phyloP scores from a whole-genome alignment of 805 yeast genomes.

The Pichia thaimueangensis region DNA sequence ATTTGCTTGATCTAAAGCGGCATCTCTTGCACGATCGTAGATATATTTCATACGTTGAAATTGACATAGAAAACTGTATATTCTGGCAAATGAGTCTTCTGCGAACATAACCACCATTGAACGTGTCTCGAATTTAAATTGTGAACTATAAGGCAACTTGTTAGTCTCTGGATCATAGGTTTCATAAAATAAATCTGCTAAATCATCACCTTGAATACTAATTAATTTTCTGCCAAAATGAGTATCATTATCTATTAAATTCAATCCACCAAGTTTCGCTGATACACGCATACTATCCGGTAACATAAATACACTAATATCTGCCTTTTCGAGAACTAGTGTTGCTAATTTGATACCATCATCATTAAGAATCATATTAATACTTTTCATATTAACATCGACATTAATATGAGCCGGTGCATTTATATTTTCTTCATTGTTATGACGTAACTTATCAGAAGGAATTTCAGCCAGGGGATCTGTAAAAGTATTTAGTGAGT shows the following conservation, averaged over 20 bases:
- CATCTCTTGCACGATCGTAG: conserved; percentile 85
- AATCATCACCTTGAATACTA: conserved; percentile 68
- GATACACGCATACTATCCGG: conserved; percentile 73
- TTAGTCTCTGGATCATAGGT: conserved; percentile 60
- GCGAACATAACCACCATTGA: conserved; percentile 71
- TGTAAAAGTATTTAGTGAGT: conserved; percentile 79
- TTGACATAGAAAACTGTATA: conserved; percentile 60
- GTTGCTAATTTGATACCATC: conserved; percentile 81
- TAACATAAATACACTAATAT: conserved; percentile 53
- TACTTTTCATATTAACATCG: conserved; percentile 60
- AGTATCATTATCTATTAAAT: conserved; percentile 69
- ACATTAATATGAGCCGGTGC: conserved; percentile 75
- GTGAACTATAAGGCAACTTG: conserved; percentile 45
- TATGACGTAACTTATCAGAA: conserved; percentile 65
- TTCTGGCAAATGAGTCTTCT: conserved; percentile 68
- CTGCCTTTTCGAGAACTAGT: conserved; percentile 65
- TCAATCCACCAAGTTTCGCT: conserved; percentile 71
- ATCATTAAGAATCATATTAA: conserved; percentile 71
- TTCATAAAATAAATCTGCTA: conserved; percentile 80
- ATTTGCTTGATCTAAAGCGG: conserved; percentile 76
- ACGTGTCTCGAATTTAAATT: conserved; percentile 62
- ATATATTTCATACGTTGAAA: conserved; percentile 80
- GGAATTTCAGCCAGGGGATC: conserved; percentile 69
- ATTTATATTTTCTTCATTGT: conserved; percentile 46
- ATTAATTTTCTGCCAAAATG: conserved; percentile 50